These are phyloP conservation scores for Casuarina glauca DNA, from an alignment of 306 rosid species.

Conservation along the genomic window DNA sequence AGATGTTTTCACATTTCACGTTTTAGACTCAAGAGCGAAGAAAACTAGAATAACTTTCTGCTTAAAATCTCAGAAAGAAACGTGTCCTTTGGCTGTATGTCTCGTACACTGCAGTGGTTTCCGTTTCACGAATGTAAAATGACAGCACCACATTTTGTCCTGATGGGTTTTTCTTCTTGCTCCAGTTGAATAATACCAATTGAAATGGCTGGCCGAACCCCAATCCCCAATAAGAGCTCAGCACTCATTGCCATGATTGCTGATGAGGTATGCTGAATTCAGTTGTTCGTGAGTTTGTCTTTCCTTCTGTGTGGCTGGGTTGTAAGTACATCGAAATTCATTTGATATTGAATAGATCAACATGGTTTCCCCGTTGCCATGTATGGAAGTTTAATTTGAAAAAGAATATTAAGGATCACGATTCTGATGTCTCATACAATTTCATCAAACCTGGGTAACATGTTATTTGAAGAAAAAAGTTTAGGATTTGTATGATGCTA, in stretches of 20 bases:
- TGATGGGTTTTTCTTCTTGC: background rate
- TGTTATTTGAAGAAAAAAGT: background rate
- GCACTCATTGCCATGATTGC: slow-evolving; percentile 92
- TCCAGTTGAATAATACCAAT: background rate
- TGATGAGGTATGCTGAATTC: slow-evolving; percentile 66
- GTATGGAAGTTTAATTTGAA: background rate
- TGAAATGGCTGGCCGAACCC: slow-evolving; percentile 72
- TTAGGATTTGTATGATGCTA: background rate
- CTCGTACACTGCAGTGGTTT: background rate
- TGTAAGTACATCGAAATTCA: background rate
- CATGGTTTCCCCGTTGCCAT: background rate
- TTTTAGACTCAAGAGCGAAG: background rate
- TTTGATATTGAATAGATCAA: background rate
- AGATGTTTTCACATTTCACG: background rate
- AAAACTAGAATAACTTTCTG: background rate
- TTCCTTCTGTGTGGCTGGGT: background rate
- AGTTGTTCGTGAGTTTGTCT: background rate
- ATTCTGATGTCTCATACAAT: background rate
- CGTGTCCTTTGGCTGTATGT: background rate
- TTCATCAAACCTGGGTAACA: background rate
- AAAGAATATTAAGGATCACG: background rate
- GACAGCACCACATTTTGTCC: background rate
- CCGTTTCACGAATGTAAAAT: background rate
- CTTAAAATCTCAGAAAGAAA: background rate
- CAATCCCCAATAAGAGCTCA: slow-evolving; percentile 53